These are phyloP conservation scores for Cynanchum wilfordii DNA, from an alignment of 257 asterid genomes.

Conservation along the genomic window DNA sequence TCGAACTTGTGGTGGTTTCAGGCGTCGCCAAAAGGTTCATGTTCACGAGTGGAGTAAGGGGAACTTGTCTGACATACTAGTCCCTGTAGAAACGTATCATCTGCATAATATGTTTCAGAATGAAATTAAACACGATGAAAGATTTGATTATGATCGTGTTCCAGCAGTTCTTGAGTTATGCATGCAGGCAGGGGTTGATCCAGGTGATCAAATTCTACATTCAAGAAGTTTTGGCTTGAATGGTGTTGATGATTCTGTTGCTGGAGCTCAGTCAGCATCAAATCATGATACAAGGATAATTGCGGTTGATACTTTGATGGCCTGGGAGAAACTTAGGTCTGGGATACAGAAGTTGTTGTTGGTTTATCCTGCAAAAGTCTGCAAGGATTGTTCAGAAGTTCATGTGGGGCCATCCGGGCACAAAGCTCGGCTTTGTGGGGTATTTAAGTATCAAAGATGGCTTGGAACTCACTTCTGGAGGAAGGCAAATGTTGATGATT, in stretches of 20 bases:
- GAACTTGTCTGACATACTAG: conserved; percentile 41
- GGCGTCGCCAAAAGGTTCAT: conserved; percentile 48
- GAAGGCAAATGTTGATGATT: conserved; percentile 69
- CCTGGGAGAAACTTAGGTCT: conserved; percentile 67
- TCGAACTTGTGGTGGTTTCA: conserved; percentile 64
- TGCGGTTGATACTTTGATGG: conserved; percentile 51
- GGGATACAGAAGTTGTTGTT: conserved; percentile 65
- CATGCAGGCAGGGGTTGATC: conserved; percentile 71
- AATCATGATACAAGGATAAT: conserved; percentile 35
- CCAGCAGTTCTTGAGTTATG: conserved; percentile 84
- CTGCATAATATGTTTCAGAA: conserved; percentile 57
- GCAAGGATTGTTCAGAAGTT: conserved; percentile 74
- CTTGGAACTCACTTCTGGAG: conserved; percentile 69
- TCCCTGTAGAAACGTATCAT: conserved; percentile 72
- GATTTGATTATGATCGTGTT: conserved; percentile 68
- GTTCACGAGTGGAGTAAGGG: conserved; percentile 70
- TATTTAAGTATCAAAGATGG: conserved; percentile 60
- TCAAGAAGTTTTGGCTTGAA: conserved; percentile 12
- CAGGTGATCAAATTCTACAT: conserved; percentile 19
- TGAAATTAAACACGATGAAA: conserved; percentile 52
- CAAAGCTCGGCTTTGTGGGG: conserved; percentile 78
- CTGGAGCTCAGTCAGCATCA: conserved; percentile 26
- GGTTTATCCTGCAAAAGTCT: conserved; percentile 72
- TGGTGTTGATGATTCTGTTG: conserved; percentile 5
- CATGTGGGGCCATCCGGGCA: conserved; percentile 87